Evolutionary conservation across 345 rosid species (phyloP), one percentile per base, ranked within the genome.

Genomic region (Aethionema arabicum): DNA sequence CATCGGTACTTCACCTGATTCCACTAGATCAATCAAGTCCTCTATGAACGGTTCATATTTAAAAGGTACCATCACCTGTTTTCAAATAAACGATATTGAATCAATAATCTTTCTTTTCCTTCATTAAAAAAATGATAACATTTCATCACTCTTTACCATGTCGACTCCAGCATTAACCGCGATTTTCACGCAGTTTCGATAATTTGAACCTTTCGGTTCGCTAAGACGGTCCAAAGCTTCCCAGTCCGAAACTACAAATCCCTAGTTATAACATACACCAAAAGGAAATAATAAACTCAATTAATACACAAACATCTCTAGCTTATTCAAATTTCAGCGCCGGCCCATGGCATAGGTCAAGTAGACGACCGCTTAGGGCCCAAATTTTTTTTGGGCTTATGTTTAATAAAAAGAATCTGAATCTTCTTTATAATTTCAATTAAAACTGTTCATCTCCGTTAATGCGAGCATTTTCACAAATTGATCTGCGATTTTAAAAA

Each of bases 131-230:
- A 11, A 45, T 8, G 47, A 37, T 49, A 32, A 37, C 27, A 21
- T 21, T 21, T 21, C 27, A 54, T 54, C 11, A 54, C 8, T 33
- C 53, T 15, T 32, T 59, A 91, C 95, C 98, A 91, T 83, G 79
- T 91, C 96, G 14, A 83, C 74, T 80, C 96, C 98, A 27, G 98
- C 96, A 79, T 82, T 90, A 61, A 87, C 66, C 3, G 91, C 79
- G 52, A 80, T 30, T 27, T 82, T 79, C 39, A 85, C 68, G 49
- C 89, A 77, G 40, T 52, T 36, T 6, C 81, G 80, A 64, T 82
- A 87, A 77, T 91, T 82, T 41, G 83, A 84, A 61, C 91, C 93
- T 3, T 5, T 56, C 32, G 91, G 87, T 59, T 68, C 37, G 39
- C 78, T 70, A 52, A 91, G 89, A 58, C 82, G 66, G 68, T 88